phyloP scores from a whole-genome alignment of 305 asterid species.

The Salvia sclarea region DNA sequence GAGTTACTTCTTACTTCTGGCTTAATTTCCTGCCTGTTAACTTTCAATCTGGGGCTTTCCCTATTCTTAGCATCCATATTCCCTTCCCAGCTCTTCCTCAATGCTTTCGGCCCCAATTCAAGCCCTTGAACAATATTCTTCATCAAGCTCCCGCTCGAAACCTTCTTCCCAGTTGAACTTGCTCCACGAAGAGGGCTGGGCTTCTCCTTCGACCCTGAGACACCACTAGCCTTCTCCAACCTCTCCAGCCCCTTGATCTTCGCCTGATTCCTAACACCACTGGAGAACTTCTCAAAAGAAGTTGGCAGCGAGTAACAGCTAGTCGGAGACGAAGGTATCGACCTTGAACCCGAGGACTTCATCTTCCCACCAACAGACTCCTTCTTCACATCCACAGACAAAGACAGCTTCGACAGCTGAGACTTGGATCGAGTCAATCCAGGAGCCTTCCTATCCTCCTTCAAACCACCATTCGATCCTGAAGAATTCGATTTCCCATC shows the following conservation, averaged over 20 bases:
- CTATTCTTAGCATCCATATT: conserved; percentile 70
- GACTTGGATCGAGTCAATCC: conserved; percentile 76
- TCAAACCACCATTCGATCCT: conserved; percentile 45
- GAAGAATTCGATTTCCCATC: conserved; percentile 44
- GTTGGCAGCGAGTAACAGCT: conserved; percentile 92
- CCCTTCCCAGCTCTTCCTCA: conserved; percentile 99
- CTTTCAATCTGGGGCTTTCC: conserved; percentile 82
- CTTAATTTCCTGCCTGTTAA: conserved; percentile 57
- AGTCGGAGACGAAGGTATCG: conserved; percentile 91
- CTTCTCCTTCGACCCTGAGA: conserved; percentile 56
- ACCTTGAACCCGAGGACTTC: conserved; percentile 70
- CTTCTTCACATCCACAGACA: conserved; percentile 65
- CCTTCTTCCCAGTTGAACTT: conserved; percentile 51
- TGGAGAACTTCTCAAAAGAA: conserved; percentile 90
- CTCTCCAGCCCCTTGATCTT: conserved; percentile 73
- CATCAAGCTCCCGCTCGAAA: conserved; percentile 47
- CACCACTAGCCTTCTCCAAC: conserved; percentile 56
- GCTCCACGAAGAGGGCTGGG: conserved; percentile 49
- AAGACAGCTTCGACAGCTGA: conserved; percentile 62
- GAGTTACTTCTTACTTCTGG: conserved; percentile 68
- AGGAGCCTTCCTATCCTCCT: conserved; percentile 55
- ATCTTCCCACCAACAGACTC: conserved; percentile 48
- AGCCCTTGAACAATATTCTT: conserved; percentile 72
- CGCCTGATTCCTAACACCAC: conserved; percentile 75
- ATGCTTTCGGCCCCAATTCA: conserved; percentile 80